Evolutionary conservation across 225 moss, liverwort and hornwort species (phyloP).

Genomic region (Sphagnum tenellum): DNA sequence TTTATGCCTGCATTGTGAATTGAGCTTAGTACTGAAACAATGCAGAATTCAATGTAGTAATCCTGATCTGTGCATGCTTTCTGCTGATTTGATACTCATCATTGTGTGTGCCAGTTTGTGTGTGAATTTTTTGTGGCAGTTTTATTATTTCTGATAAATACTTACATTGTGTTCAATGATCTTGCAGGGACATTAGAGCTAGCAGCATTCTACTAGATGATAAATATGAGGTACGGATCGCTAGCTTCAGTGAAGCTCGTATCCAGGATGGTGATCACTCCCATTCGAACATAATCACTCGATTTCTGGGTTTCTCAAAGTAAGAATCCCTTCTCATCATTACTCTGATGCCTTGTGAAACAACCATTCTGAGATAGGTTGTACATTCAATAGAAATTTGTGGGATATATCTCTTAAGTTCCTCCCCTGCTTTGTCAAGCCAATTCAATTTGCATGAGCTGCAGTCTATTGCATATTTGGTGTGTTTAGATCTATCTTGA

Average conservation of each 20-base stretch:
- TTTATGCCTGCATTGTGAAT: background rate
- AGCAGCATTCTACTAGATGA: slow-evolving; percentile 91
- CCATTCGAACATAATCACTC: slow-evolving; percentile 55
- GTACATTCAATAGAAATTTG: no score
- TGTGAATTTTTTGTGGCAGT: no score
- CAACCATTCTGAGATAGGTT: background rate
- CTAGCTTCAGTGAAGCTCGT: slow-evolving; percentile 68
- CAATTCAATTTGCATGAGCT: no score
- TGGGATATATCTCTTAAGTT: no score
- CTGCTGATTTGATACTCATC: background rate
- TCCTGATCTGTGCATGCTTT: background rate
- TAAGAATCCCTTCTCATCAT: slow-evolving; percentile 5
- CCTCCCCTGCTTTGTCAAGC: no score
- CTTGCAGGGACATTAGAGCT: slow-evolving; percentile 48
- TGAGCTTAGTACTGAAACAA: background rate
- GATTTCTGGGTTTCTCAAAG: slow-evolving; percentile 73
- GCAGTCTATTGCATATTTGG: no score
- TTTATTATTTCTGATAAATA: no score
- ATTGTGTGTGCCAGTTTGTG: no score
- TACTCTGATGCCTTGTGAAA: background rate
- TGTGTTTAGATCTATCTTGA: background rate
- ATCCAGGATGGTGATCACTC: slow-evolving; percentile 64
- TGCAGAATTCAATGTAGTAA: background rate
- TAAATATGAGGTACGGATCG: slow-evolving; percentile 87
- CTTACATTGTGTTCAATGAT: background rate